These are phyloP conservation scores for Paramyrothecium sp. DNA, from an alignment of 2,329 filamentous ascomycete species.

Conservation along the genomic window DNA sequence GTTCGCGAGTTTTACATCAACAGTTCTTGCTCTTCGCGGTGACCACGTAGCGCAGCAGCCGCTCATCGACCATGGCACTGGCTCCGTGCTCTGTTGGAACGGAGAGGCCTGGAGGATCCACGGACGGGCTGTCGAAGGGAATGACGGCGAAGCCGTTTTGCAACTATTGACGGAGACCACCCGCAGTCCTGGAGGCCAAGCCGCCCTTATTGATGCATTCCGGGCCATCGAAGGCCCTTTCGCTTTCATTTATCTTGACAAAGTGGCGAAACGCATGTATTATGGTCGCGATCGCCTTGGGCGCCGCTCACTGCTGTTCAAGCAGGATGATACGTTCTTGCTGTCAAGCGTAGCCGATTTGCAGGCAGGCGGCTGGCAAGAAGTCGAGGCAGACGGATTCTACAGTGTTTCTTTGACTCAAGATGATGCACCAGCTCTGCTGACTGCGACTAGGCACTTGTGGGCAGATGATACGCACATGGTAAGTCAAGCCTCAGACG, in stretches of 20 bases:
- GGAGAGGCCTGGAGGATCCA: constrained; percentile 87
- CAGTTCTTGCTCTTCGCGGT: constrained; percentile 88
- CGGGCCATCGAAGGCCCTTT: constrained; percentile 76
- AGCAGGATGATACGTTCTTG: constrained; percentile 47
- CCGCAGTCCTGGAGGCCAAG: constrained; percentile 16
- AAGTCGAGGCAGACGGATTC: constrained; percentile 83
- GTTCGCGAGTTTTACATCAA: constrained; percentile 69
- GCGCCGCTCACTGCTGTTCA: constrained; percentile 73
- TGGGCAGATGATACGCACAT: constrained; percentile 35
- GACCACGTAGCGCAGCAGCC: constrained; percentile 71
- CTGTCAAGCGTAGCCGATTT: constrained; percentile 71
- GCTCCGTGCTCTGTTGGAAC: constrained; percentile 89
- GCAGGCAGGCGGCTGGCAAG: constrained; percentile 58
- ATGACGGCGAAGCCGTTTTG: constrained; percentile 76
- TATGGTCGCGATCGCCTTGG: constrained; percentile 88
- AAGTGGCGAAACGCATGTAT: constrained; percentile 59
- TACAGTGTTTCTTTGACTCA: constrained; percentile 61
- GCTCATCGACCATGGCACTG: constrained; percentile 53
- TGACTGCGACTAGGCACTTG: constrained; percentile 20
- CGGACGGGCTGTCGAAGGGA: constrained; percentile 59
- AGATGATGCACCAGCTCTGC: neutral
- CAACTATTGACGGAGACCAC: constrained; percentile 50
- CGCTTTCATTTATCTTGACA: constrained; percentile 83
- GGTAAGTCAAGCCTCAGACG: constrained; percentile 35
- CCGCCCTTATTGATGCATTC: constrained; percentile 48